Base-by-base conservation (phyloP, 2,329 filamentous ascomycete genomes). In the Zymoseptoria pseudotritici region DNA sequence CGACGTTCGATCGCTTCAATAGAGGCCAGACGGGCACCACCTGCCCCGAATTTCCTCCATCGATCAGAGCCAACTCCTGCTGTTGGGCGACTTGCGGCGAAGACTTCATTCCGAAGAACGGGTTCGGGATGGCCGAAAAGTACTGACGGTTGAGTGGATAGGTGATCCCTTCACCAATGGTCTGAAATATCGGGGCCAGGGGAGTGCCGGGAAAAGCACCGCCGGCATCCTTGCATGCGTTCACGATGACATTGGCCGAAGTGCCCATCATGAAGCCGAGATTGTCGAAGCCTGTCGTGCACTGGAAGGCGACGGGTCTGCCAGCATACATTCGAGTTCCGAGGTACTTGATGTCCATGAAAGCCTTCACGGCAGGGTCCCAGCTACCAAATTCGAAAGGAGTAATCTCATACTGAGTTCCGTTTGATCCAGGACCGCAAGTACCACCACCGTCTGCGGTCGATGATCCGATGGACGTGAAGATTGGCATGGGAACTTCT, bases 321-420 rank as follows among this genome's bases (percentile, higher is more conserved):
- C 85, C 85, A 56, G 75, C 74, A 62, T 72, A 72, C 62, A 87
- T 81, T 62, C 80, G 77, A 55, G 83, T 84, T 21, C 83, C 86
- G 8, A 86, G 75, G 67, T 83, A 87, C 58, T 77, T 71, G 1
- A 81, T 82, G 3, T 80, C 82, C 9, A 77, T 82, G 67, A 87
- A 88, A 50, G 83, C 84, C 52, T 74, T 77, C 3, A 84, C 77
- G 8, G 80, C 82, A 0, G 76, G 75, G 69, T 88, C 86, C 74
- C 80, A 87, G 19, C 79, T 81, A 62, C 86, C 86, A 63, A 87
- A 82, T 70, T 88, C 85, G 72, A 78, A 87, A 1, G 86, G 83
- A 61, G 77, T 81, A 71, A 87, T 83, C 67, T 88, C 86, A 66
- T 82, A 87, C 31, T 83, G 78, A 56, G 84, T 85, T 17, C 81